Evolutionary conservation across 78 protist genomes (phyloP), one percentile per base, ranked within the genome.

Genomic region (Planoprotostelium fungivorum): DNA sequence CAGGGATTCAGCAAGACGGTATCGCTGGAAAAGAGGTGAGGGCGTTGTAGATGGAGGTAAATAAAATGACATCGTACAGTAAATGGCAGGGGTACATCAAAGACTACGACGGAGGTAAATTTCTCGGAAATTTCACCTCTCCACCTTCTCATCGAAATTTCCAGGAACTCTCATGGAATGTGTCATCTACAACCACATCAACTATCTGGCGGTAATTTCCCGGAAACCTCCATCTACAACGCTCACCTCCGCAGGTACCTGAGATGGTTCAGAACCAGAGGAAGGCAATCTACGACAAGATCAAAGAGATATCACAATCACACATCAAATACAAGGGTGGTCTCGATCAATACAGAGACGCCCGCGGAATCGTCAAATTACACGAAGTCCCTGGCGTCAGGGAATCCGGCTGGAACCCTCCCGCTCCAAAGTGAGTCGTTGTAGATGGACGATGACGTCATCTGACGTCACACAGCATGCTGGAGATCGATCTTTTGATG

Each of bases 21-120:
- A 28, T 84, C 86, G 25, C 37, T 31, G 86, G 86, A 28, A 31
- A 28, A 34, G 31, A 84, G 86, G 29, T 28, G 34, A 1, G 36
- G n/a, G 16, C 73, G 73, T 51, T 16, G 16, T 51, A 51, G 5
- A 5, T 51, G 73, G 31, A 9, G 5, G 89, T 38, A 89, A 88
- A 88, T 51, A 51, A 51, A 51, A 51, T 51, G 73, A 16, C 5
- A 51, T 51, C 16, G 5, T 51, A 51, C 16, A 51, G 73, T 51
- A 89, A 87, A 34, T 96, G 94, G 94, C 90, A 93, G 23, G 97
- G 98, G 0, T 92, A 87, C 89, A 96, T 98, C 89, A 97, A 98
- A 92, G 98, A 97, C 87, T 98, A 98, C 88, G 98, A 96, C 36
- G 98, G 98, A 28, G 99, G 96, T 35, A 93, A 51, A 5, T 51